Evolutionary conservation across 129 eudicot species (phyloP).

Genomic region (Artemisia tridentata): DNA sequence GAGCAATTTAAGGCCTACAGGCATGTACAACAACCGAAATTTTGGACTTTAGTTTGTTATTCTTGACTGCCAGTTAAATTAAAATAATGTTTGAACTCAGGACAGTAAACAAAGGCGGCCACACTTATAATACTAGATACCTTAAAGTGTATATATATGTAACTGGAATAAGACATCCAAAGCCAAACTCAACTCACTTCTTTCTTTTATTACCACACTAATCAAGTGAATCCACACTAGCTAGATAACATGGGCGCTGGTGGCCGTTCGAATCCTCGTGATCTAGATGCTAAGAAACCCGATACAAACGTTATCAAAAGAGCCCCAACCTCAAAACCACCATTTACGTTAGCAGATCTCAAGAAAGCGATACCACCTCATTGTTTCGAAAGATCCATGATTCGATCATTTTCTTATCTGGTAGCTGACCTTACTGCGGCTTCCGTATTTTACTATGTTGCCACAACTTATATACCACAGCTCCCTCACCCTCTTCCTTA

Average conservation of each 20-base stretch:
- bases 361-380: conserved; percentile 23
- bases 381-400: conserved; percentile 23
- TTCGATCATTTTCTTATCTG: conserved; percentile 10
- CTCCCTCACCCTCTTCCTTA: conserved; percentile 22
- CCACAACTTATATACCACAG: conserved; percentile 23
- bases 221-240: neutral
- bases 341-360: conserved; percentile 4
- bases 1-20: neutral
- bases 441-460: conserved; percentile 18
- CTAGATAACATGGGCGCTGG: neutral
- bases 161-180: neutral
- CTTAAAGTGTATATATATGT: neutral
- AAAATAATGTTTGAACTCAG: neutral
- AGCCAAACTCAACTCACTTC: neutral
- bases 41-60: neutral
- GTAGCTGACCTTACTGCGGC: conserved; percentile 2
- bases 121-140: neutral
- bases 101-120: conserved; percentile 10
- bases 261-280: conserved; percentile 4
- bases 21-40: neutral
- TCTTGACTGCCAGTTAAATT: too few relatives aligned
- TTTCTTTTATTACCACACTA: neutral
- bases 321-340: conserved; percentile 12
- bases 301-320: conserved; percentile 12
- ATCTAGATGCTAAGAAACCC: neutral